Conservation (phyloP, 140 eudicot species). For the Flaveria floridana region DNA sequence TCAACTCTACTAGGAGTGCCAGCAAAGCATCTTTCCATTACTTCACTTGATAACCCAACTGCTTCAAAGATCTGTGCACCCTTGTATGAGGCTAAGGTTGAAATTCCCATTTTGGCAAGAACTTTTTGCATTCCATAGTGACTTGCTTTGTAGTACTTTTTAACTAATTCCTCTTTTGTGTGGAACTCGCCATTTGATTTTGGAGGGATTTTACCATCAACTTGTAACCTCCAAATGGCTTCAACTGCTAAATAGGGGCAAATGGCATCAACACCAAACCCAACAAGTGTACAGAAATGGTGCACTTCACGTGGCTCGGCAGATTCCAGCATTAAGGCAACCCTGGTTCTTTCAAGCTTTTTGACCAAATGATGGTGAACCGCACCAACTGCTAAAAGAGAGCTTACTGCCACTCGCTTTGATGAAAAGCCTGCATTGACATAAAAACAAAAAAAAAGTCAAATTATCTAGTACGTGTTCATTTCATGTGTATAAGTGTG, state of each 20-base stretch:
- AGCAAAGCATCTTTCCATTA: constrained; percentile 80
- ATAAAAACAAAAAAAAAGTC: background rate
- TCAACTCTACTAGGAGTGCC: constrained; percentile 99
- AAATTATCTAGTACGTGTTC: background rate
- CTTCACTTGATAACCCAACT: constrained; percentile 95
- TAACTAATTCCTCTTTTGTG: constrained; percentile 75
- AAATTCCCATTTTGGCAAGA: constrained; percentile 97
- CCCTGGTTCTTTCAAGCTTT: constrained; percentile 84
- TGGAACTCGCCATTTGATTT: constrained; percentile 81
- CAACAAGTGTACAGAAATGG: constrained; percentile 94
- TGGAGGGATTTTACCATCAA: constrained; percentile 96
- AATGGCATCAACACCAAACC: constrained; percentile 96
- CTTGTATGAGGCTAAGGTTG: constrained; percentile 93
- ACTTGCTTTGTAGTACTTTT: constrained; percentile 83
- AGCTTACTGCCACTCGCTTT: constrained; percentile 84
- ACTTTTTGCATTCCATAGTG: constrained; percentile 98
- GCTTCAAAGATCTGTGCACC: constrained; percentile 99
- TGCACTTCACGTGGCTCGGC: constrained; percentile 99
- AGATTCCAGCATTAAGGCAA: constrained; percentile 84
- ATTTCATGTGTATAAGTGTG: background rate
- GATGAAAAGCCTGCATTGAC: constrained; percentile 73
- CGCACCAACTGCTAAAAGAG: constrained; percentile 94
- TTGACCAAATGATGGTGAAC: constrained; percentile 93
- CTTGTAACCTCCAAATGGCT: constrained; percentile 96
- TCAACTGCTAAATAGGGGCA: constrained; percentile 94